Conservation (phyloP, 73 alveolate species). For the Tetrahymena borealis region DNA sequence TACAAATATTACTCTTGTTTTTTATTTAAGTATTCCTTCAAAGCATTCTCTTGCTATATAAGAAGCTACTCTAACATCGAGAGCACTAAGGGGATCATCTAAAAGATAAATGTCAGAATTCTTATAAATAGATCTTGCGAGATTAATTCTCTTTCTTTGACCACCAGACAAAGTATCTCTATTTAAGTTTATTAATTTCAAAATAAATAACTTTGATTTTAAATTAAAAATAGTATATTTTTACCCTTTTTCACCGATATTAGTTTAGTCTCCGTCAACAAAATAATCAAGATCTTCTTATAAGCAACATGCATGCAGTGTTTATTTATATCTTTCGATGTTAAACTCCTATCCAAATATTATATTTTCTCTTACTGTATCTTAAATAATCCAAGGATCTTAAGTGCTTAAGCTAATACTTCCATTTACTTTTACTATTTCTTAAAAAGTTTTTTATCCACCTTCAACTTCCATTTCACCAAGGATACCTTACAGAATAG, state of each 20-base stretch:
- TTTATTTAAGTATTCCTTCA: not conserved
- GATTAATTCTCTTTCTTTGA: constrained; percentile 53
- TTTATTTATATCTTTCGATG: constrained; percentile 61
- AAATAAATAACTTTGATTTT: not conserved
- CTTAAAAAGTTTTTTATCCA: constrained; percentile 14
- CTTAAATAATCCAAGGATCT: constrained; percentile 83
- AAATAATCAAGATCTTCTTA: constrained; percentile 68
- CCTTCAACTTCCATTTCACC: constrained; percentile 33
- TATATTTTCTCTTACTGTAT: constrained; percentile 78
- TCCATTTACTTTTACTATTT: constrained; percentile 33
- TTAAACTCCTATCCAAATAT: constrained; percentile 61
- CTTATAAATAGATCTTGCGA: constrained; percentile 65
- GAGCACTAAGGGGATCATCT: constrained; percentile 51
- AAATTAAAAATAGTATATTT: not conserved
- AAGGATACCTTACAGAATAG: constrained; percentile 6
- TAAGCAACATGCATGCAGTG: constrained; percentile 63
- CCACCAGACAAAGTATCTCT: constrained; percentile 57
- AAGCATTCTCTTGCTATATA: constrained; percentile 7
- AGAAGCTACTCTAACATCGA: constrained; percentile 12
- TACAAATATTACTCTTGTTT: constrained; percentile 17
- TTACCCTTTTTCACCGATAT: constrained; percentile 88
- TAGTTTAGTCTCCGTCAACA: constrained; percentile 77
- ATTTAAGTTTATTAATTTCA: not conserved
- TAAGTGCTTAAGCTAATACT: constrained; percentile 62
- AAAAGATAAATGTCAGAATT: constrained; percentile 57